Conservation (phyloP, 228 moss, liverwort and hornwort species). For the Sphagnum fallax region DNA sequence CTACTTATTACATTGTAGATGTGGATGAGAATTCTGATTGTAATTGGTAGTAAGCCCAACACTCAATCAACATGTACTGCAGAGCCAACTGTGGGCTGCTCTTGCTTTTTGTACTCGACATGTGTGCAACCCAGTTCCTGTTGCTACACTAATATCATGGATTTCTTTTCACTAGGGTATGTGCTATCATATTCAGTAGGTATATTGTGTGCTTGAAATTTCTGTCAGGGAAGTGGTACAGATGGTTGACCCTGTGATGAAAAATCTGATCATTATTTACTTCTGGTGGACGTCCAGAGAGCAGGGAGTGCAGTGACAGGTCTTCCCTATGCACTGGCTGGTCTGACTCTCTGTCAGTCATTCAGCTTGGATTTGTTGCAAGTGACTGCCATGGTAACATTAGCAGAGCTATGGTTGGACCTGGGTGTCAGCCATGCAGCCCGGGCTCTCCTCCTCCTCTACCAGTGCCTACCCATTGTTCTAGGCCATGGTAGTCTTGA, state of each 20-base stretch:
- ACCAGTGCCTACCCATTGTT: constrained; percentile 81
- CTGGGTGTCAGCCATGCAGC: constrained; percentile 65
- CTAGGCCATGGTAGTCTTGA: constrained; percentile 83
- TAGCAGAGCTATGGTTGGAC: constrained; percentile 89
- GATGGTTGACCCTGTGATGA: not conserved
- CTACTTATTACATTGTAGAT: not conserved
- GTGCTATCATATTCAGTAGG: not conserved
- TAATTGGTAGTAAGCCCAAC: too few relatives aligned
- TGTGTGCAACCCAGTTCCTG: too few relatives aligned
- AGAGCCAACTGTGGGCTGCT: too few relatives aligned
- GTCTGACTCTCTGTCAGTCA: constrained; percentile 65
- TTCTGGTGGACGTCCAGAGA: constrained; percentile 11
- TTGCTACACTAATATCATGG: not conserved
- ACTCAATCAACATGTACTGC: too few relatives aligned
- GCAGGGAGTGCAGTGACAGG: constrained; percentile 81
- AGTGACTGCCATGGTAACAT: constrained; percentile 63
- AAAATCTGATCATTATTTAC: not conserved
- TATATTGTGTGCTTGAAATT: not conserved
- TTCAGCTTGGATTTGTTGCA: constrained; percentile 75
- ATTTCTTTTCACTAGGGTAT: not conserved
- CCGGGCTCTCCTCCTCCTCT: constrained; percentile 59
- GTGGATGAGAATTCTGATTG: too few relatives aligned
- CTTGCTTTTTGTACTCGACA: too few relatives aligned
- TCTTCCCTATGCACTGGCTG: constrained; percentile 77
- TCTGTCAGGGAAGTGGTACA: not conserved